These are phyloP conservation scores for Hypericum perforatum DNA, from an alignment of 345 rosid genomes.

Conservation along the genomic window DNA sequence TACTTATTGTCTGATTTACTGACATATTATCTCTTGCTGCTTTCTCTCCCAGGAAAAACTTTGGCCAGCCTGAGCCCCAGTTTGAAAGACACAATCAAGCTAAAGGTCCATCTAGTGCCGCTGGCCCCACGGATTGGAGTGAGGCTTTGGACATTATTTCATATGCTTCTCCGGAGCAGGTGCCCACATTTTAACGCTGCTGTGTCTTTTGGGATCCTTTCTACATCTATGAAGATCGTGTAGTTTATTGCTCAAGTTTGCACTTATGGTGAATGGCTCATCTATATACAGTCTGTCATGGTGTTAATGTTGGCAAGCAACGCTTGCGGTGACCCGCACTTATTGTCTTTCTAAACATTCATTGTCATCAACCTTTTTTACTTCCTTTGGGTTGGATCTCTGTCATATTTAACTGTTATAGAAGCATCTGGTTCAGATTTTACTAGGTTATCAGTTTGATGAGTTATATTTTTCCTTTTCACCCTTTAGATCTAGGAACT, in stretches of 20 bases:
- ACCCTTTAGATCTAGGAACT: too few species aligned
- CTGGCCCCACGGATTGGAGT: constrained; percentile 84
- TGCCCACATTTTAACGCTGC: constrained; percentile 11
- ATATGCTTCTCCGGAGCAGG: constrained; percentile 97
- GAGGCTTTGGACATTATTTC: constrained; percentile 91
- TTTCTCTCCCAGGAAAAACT: constrained; percentile 47
- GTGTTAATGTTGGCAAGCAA: too few species aligned
- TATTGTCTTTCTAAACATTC: too few species aligned
- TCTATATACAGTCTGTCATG: too few species aligned
- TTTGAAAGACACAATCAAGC: constrained; percentile 59
- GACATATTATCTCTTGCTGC: not conserved
- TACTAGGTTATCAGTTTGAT: too few species aligned
- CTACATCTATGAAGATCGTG: not conserved
- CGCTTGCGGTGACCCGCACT: too few species aligned
- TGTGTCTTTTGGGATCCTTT: not conserved
- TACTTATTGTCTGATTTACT: not conserved
- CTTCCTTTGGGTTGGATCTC: too few species aligned
- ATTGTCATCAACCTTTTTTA: too few species aligned
- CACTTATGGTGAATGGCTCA: too few species aligned
- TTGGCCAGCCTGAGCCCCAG: constrained; percentile 46
- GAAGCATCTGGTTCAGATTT: too few species aligned
- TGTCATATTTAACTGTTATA: too few species aligned
- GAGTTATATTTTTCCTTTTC: too few species aligned
- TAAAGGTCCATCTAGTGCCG: constrained; percentile 34
- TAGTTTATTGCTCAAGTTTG: not conserved